Conservation (phyloP, 129 eudicot species). For the Mikania micrantha region DNA sequence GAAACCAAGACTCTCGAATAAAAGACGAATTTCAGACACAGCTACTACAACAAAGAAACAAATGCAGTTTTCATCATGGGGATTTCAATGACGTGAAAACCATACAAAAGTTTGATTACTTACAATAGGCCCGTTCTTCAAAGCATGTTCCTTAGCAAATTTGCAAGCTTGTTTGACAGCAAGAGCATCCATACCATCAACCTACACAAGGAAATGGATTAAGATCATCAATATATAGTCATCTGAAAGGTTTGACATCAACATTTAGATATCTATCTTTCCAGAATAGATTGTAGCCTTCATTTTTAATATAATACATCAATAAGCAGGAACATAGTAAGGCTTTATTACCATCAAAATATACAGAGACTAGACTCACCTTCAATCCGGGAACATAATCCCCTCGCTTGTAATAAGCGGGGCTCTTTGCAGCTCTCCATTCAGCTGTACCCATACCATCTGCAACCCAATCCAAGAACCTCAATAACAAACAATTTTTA, state of each 20-base stretch:
- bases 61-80: not conserved
- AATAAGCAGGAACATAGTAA: too few species aligned
- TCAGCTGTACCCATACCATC: conserved; percentile 99
- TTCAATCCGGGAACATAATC: conserved; percentile 98
- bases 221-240: not conserved
- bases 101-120: conserved; percentile 20
- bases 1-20: not conserved
- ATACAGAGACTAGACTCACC: conserved; percentile 35
- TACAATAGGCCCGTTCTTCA: conserved; percentile 97
- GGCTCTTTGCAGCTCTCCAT: conserved; percentile 99
- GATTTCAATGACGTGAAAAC: not conserved
- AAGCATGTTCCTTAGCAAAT: conserved; percentile 91
- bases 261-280: not conserved
- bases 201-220: conserved; percentile 35
- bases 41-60: not conserved
- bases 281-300: not conserved
- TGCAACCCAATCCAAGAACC: conserved; percentile 28
- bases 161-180: conserved; percentile 98
- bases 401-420: conserved; percentile 94
- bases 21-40: not conserved
- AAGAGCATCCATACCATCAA: conserved; percentile 98
- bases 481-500: conserved; percentile 6
- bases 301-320: not conserved
- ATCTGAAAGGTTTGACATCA: not conserved
- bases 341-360: not conserved